Evolutionary conservation across 1,284 basidiomycete genomes (phyloP), one percentile per base, ranked within the genome.

Genomic region (Mycena citricolor): DNA sequence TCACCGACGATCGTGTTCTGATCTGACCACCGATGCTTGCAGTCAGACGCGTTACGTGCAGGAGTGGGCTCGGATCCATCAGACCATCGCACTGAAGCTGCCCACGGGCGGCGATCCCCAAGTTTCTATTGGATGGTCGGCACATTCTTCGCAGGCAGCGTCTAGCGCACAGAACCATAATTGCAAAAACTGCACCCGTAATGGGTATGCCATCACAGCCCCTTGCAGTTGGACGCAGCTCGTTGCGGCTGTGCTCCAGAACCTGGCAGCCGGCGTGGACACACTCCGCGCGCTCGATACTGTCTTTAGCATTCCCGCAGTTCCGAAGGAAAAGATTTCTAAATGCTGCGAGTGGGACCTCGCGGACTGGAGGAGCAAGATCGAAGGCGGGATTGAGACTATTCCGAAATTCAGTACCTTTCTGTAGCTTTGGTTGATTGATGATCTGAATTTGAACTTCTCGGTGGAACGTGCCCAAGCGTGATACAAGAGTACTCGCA

Each of bases 121-220:
- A n/a, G n/a, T n/a, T n/a, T n/a, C n/a, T n/a, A n/a, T n/a, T n/a
- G n/a, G n/a, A n/a, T n/a, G n/a, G n/a, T n/a, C n/a, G n/a, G n/a
- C n/a, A n/a, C n/a, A n/a, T n/a, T n/a, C n/a, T n/a, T n/a, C n/a
- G n/a, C n/a, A n/a, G n/a, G n/a, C n/a, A n/a, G n/a, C n/a, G n/a
- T n/a, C n/a, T n/a, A n/a, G n/a, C n/a, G n/a, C n/a, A n/a, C n/a
- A n/a, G n/a, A n/a, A n/a, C n/a, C n/a, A n/a, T n/a, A n/a, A n/a
- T n/a, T n/a, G n/a, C n/a, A n/a, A n/a, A n/a, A n/a, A n/a, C n/a
- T n/a, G n/a, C n/a, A n/a, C n/a, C 34, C 26, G 20, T 43, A 45
- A 12, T 53, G 57, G 32, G 37, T 54, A 19, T 8, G 54, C 6
- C 51, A 56, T 10, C 57, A 56, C 54, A 53, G 56, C 31, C 25